phyloP scores from a whole-genome alignment of 1,284 basidiomycete genomes.

The Boletus semigastroideus region DNA sequence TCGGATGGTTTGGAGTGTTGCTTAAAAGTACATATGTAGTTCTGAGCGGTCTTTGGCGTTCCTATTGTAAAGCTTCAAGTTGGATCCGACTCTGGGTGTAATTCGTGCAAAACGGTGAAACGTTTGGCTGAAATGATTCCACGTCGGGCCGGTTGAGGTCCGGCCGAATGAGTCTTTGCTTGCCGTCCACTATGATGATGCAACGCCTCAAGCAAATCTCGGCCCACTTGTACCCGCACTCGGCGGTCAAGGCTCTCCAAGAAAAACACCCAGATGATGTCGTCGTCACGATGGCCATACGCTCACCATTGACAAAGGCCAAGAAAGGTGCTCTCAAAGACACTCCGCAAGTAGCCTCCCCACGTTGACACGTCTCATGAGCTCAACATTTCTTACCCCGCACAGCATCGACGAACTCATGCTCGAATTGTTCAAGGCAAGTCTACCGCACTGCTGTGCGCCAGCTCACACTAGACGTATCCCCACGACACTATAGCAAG shows the following conservation, averaged over 20 bases:
- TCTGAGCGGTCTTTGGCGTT: too few species aligned
- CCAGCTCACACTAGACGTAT: not conserved
- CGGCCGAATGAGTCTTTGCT: too few species aligned
- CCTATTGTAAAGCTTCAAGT: too few species aligned
- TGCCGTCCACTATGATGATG: slow-evolving; percentile 9
- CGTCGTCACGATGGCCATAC: slow-evolving; percentile 76
- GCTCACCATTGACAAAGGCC: slow-evolving; percentile 74
- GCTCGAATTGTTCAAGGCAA: slow-evolving; percentile 73
- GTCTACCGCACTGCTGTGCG: not conserved
- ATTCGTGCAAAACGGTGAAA: too few species aligned
- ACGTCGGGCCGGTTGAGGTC: too few species aligned
- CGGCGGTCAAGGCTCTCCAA: slow-evolving; percentile 46
- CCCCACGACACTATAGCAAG: slow-evolving; percentile 44
- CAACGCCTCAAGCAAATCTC: slow-evolving; percentile 66
- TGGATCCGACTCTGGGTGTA: too few species aligned
- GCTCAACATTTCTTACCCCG: slow-evolving; percentile 3
- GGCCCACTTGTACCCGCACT: slow-evolving; percentile 51
- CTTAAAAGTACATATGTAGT: too few species aligned
- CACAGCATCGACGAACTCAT: slow-evolving; percentile 72
- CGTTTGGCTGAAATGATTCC: too few species aligned
- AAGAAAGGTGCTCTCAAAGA: slow-evolving; percentile 83
- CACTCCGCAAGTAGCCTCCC: slow-evolving; percentile 46
- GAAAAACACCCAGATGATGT: slow-evolving; percentile 69
- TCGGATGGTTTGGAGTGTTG: too few species aligned
- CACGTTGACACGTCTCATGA: not conserved